These are phyloP conservation scores for Gamsiella multidivaricata DNA, from an alignment of 192 early-diverging fungal genomes.

Conservation along the genomic window DNA sequence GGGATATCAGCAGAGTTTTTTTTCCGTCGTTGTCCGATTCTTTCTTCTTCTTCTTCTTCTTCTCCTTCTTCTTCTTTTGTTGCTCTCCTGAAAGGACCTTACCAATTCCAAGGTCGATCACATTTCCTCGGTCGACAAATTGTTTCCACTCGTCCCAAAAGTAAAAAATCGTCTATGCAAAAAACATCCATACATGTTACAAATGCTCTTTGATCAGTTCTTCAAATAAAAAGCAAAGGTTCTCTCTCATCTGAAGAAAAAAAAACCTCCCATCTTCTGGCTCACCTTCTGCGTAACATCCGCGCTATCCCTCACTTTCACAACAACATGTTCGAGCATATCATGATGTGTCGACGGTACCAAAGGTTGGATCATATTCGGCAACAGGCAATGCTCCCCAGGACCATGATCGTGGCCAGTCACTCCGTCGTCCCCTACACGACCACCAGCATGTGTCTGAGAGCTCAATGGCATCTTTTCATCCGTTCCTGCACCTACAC, in stretches of 20 bases:
- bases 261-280: not conserved
- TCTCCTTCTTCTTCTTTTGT: no score
- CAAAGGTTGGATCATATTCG: slow-evolving; percentile 28
- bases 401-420: slow-evolving; percentile 19
- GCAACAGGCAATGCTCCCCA: slow-evolving; percentile 33
- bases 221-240: not conserved
- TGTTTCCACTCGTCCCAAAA: slow-evolving; percentile 47
- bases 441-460: not conserved
- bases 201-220: not conserved
- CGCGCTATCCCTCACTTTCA: slow-evolving; percentile 42
- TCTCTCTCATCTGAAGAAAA: not conserved
- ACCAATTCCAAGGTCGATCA: slow-evolving; percentile 32
- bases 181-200: not conserved
- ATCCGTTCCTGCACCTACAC: no score
- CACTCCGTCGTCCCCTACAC: not conserved
- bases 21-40: no score
- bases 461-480: not conserved
- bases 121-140: slow-evolving; percentile 32
- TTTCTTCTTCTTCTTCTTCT: no score
- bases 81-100: no score
- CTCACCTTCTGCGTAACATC: slow-evolving; percentile 45
- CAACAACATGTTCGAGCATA: slow-evolving; percentile 37
- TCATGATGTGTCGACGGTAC: slow-evolving; percentile 23
- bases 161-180: slow-evolving; percentile 28
- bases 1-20: no score